These are phyloP conservation scores for Angophora floribunda DNA, from an alignment of 345 rosid genomes.

Conservation along the genomic window DNA sequence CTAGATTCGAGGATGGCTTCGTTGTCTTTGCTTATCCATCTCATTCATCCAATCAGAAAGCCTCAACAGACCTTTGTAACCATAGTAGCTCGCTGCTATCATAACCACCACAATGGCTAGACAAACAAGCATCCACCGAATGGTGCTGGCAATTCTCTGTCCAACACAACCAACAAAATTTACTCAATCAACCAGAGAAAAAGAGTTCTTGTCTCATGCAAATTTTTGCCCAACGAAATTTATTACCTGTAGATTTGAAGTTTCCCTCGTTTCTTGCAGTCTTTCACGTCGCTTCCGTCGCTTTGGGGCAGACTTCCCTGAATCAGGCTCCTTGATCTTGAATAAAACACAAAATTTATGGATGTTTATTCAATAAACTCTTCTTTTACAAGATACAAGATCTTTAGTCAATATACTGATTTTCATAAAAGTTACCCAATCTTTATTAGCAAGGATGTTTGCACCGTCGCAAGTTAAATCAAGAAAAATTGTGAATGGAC, in stretches of 20 bases:
- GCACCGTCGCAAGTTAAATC: neutral
- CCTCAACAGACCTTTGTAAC: constrained; percentile 72
- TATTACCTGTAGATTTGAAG: constrained; percentile 52
- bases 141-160: constrained; percentile 42
- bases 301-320: constrained; percentile 38
- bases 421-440: neutral
- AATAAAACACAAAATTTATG: neutral
- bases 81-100: constrained; percentile 36
- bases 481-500: neutral
- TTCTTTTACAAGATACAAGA: neutral
- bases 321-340: constrained; percentile 49
- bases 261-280: constrained; percentile 33
- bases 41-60: constrained; percentile 90
- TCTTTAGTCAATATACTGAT: neutral
- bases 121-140: constrained; percentile 34
- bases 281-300: constrained; percentile 59
- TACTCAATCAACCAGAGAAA: neutral
- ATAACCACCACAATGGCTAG: constrained; percentile 18
- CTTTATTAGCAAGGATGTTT: neutral
- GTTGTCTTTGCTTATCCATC: constrained; percentile 48
- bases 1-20: neutral
- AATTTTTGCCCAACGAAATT: neutral
- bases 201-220: neutral
- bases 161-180: neutral
- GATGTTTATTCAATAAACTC: neutral